Base-by-base conservation (phyloP, 2,329 filamentous ascomycete species). In the Incumbomyces lentus region DNA sequence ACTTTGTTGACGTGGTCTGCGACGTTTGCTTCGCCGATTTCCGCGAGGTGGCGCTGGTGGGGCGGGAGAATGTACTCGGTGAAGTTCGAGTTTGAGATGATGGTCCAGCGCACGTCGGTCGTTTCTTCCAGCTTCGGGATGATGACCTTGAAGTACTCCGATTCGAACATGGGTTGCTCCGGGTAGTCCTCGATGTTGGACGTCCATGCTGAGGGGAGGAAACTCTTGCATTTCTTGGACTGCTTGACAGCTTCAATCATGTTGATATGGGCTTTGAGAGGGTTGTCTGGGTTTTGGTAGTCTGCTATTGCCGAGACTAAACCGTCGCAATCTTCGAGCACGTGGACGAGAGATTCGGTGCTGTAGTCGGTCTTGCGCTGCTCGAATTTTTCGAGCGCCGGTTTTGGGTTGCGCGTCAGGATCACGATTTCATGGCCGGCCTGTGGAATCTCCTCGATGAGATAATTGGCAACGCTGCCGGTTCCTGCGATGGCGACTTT, bases 401-500 rank as follows among this genome's bases (percentile, higher is more conserved):
- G 6, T 16, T 47, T 49, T 10, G 43, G 6, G 8, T 31, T 34
- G 6, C 48, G 48, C 10, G 45, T 50, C 2, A 50, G 48, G 10
- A 50, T 38, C 2, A 50, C 30, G 11, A 50, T 26, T 7, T 48
- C 37, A 33, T 50, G 48, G 22, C 46, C 44, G n/a, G 26, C 12
- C 17, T 16, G 16, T 16, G 19, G 7, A 19, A 50, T 35, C 26
- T 48, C 48, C 19, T 42, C 37, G 16, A 50, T 30, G 13, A 50
- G 37, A 26, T 50, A 50, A 4, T 6, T 29, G 14, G 48, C 35
- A 17, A 50, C 48, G 33, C 48, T 38, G 19, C 48, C 46, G n/a
- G 48, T 42, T 22, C 48, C 48, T 8, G 48, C 48, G 19, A 50
- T 34, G 22, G 48, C 48, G n/a, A 50, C 46, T 37, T 50, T 50